Evolutionary conservation across 225 moss, liverwort and hornwort species (phyloP), one percentile per base, ranked within the genome.

Genomic region (Pseudoscleropodium purum): DNA sequence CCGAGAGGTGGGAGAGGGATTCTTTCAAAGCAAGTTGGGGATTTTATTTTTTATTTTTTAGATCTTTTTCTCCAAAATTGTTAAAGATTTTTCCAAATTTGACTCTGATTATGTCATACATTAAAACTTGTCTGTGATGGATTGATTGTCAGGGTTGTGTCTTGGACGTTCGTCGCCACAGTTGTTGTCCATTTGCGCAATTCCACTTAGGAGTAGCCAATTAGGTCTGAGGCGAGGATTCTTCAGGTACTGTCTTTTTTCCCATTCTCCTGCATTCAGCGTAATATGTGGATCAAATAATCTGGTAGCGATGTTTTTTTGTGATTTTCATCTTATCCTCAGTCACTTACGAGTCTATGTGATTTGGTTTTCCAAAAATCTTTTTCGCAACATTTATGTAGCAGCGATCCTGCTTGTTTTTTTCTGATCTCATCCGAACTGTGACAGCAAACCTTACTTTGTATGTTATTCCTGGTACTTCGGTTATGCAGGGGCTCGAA

Each of bases 121-220:
- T n/a, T 89, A 87, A 80, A 83, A 69, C 31, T 81, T 82, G 65
- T 74, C 31, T 47, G 57, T 59, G 68, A 51, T 83, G 70, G 75
- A 47, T 52, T 36, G 16, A 25, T 88, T 86, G 14, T 49, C 89
- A 93, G 93, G 93, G 62, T 77, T 85, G 68, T 76, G 88, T 77
- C 18, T 90, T 69, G 69, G 77, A 63, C 70, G 69, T 37, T 31
- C 45, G n/a, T 91, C 86, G 61, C 68, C 76, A 51, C 91, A 89
- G 82, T 89, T 77, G 52, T 79, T 87, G 30, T 66, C 51, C 72
- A 21, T 61, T 81, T 36, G 59, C 83, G 65, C n/a, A 80, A 81
- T 56, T 84, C 64, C 90, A 52, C 81, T 88, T 57, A 27, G 72
- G 87, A 54, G 87, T 39, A 68, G 56, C 90, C 75, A 39, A 43